Base-by-base conservation (phyloP, 140 eudicot genomes). In the Stevia rebaudiana region DNA sequence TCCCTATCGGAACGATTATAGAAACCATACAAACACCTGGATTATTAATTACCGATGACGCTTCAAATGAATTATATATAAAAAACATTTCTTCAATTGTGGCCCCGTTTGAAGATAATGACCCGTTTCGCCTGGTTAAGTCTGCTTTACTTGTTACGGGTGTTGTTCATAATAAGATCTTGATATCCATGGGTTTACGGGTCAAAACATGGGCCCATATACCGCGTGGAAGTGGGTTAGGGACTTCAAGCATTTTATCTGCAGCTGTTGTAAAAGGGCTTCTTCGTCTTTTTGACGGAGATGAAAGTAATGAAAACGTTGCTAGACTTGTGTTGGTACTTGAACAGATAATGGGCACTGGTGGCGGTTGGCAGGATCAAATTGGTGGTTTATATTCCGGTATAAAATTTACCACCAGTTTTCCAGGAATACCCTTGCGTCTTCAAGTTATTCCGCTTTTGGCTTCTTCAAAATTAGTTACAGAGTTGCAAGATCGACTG, bases 281-380 rank as follows among this genome's bases (percentile, higher is more conserved):
- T 65, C 83, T 92, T 18, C 94, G 84, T 69, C 75, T 92, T 66
- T 79, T 43, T 35, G 74, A 80, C 41, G 97, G 87, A 63, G 99
- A 92, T 75, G 94, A 79, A 53, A 78, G 95, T 75, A 83, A 81
- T 61, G 99, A 88, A 61, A 88, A 85, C 64, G 94, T 88, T 53
- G 86, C 99, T 3, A 81, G 99, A 61, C 90, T 92, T 42, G 99
- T 92, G 41, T 68, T 92, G 63, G 95, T 92, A 13, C 74, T 88
- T 63, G 99, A 92, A 75, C 99, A 92, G 83, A 83, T 92, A 19
- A 92, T 92, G 97, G 99, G 99, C 21, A 92, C 99, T 8, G 99
- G 99, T 18, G 99, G 97, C 9, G 97, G 97, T 11, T 92, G 97
- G 95, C 97, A 88, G 73, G 95, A 88, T 82, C 97, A 88, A 74